Percentiles rank a stretch among this genome's conserved stretches.
These are phyloP conservation scores for Aethionema arabicum DNA, from an alignment of 345 rosid species.

Conservation along the genomic window DNA sequence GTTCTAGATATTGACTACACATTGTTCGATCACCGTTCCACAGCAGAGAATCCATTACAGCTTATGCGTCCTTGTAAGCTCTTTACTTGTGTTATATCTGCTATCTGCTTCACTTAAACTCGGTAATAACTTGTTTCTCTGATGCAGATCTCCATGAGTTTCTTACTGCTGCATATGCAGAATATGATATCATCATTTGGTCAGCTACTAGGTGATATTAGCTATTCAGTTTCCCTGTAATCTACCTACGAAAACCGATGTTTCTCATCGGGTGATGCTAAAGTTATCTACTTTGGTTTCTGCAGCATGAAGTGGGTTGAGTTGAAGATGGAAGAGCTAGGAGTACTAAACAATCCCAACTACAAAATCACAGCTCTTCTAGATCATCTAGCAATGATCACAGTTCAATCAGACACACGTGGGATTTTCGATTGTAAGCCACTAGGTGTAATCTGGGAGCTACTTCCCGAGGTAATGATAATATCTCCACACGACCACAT, in stretches of 20 bases:
- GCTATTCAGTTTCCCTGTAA: neutral
- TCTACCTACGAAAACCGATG: neutral
- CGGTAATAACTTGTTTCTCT: neutral
- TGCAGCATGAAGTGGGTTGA: slow-evolving; percentile 98
- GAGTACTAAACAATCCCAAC: slow-evolving; percentile 77
- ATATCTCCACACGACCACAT: neutral
- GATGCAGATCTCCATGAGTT: slow-evolving; percentile 93
- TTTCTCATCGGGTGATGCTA: neutral
- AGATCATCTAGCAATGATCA: slow-evolving; percentile 92
- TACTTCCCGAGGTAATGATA: slow-evolving; percentile 74
- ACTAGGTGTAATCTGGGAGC: slow-evolving; percentile 89
- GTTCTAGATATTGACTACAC: slow-evolving; percentile 97
- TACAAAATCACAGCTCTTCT: slow-evolving; percentile 95
- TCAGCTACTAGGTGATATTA: slow-evolving; percentile 80
- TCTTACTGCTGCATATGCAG: slow-evolving; percentile 85
- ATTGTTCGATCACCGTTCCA: slow-evolving; percentile 87
- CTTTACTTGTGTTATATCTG: neutral
- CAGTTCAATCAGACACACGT: slow-evolving; percentile 84
- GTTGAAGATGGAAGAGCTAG: slow-evolving; percentile 97
- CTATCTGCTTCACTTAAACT: neutral
- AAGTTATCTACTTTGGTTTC: slow-evolving; percentile 10
- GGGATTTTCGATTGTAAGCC: slow-evolving; percentile 95
- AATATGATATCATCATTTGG: slow-evolving; percentile 96
- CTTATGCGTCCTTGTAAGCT: slow-evolving; percentile 94
- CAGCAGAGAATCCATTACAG: slow-evolving; percentile 86